Conservation (phyloP, 176 grass and related monocot species). For the Secale cereale region DNA sequence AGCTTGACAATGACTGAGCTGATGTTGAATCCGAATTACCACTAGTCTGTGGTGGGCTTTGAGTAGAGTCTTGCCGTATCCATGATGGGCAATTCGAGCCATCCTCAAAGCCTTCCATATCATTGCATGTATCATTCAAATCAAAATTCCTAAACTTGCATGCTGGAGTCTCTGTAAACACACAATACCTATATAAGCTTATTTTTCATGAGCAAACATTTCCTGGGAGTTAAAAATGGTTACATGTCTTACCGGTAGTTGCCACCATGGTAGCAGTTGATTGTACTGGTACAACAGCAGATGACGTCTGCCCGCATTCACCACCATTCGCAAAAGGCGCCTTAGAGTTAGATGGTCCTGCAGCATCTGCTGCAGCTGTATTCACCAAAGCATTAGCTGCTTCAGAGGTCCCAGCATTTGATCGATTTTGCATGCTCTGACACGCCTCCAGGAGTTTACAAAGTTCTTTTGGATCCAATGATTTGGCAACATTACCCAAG, state of each 20-base stretch:
- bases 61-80: constrained; percentile 58
- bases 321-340: constrained; percentile 35
- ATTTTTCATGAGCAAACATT: constrained; percentile 16
- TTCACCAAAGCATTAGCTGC: constrained; percentile 51
- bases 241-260: constrained; percentile 57
- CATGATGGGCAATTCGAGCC: constrained; percentile 70
- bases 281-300: constrained; percentile 47
- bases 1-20: constrained; percentile 81
- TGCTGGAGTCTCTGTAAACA: constrained; percentile 46
- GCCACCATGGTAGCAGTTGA: constrained; percentile 41
- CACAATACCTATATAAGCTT: neutral
- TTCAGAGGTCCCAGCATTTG: constrained; percentile 59
- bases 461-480: constrained; percentile 83
- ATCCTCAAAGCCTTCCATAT: constrained; percentile 64
- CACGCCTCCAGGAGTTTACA: constrained; percentile 66
- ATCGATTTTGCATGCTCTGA: constrained; percentile 76
- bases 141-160: constrained; percentile 83
- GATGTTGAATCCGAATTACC: constrained; percentile 90
- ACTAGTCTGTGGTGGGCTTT: constrained; percentile 77
- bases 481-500: constrained; percentile 66
- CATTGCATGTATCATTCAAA: constrained; percentile 81
- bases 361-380: constrained; percentile 43
- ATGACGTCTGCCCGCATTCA: constrained; percentile 37
- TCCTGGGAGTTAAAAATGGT: neutral
- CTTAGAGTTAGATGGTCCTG: constrained; percentile 45